Base-by-base conservation (phyloP, 345 rosid genomes). In the Linum lewisii region DNA sequence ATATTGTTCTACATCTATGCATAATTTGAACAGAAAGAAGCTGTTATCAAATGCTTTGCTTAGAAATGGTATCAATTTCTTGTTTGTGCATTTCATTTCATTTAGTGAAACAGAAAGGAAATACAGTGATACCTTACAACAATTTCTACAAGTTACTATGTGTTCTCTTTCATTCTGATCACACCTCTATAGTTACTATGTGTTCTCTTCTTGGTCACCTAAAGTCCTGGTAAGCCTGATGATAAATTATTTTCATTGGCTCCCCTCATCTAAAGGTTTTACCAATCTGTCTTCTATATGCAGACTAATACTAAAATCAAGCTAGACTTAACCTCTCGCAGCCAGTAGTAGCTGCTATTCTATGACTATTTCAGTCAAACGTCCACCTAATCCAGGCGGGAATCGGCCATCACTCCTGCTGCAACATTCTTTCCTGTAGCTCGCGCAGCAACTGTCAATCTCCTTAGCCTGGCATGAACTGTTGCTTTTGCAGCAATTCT, bases 1-100 rank as follows among this genome's bases (percentile, higher is more conserved):
- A n/a, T 36, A 21, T 7, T 22, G 5, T 25, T 19, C 45, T 21
- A 50, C n/a, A 24, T 57, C 68, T 64, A 44, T 62, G 51, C 36
- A 0, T 64, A 26, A 29, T 29, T 29, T 29, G 34, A 29, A n/a
- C n/a, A n/a, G n/a, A n/a, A n/a, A 34, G 5, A 5, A 34, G 38
- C 38, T 34, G 38, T 5, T 11, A 34, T 6, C 10, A 34, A 34
- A 34, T 34, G 38, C 5, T 6, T 16, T 42, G 1, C 16, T 11
- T 11, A 11, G 47, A 42, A 3, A 10, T 42, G 47, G 18, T 42
- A 42, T 42, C 47, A 29, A 29, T 4, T 42, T 11, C 2, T 42
- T 42, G 47, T 16, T 42, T 42, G 47, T 42, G 47, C 47, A 42
- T 42, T 42, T 42, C 47, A 42, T 42, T 42, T 42, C 47, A 0